These are phyloP conservation scores for Globisporangium nunn DNA, from an alignment of 352 stramenopile species.

Conservation along the genomic window DNA sequence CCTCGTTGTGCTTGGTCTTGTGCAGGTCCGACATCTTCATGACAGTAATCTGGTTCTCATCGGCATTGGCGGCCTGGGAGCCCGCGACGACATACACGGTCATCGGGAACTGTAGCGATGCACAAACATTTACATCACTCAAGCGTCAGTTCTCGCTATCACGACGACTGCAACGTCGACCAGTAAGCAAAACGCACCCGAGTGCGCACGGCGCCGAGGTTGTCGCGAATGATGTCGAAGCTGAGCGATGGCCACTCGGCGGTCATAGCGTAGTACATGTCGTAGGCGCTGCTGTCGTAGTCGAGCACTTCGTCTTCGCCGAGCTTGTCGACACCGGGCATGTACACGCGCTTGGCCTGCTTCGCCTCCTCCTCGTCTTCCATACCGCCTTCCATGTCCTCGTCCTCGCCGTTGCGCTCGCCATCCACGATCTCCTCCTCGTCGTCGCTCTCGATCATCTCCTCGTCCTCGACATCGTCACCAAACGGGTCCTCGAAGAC, in stretches of 20 bases:
- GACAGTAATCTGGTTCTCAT: slow-evolving; percentile 97
- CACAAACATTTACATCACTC: not conserved
- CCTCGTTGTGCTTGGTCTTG: slow-evolving; percentile 86
- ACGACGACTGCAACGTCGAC: not conserved
- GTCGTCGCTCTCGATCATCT: slow-evolving; percentile 80
- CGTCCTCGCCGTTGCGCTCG: slow-evolving; percentile 29
- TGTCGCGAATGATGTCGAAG: slow-evolving; percentile 96
- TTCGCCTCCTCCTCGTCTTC: slow-evolving; percentile 56
- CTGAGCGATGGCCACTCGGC: slow-evolving; percentile 97
- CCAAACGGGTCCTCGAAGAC: slow-evolving; percentile 87
- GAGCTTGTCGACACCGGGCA: slow-evolving; percentile 89
- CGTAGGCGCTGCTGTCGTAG: slow-evolving; percentile 98
- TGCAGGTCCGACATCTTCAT: slow-evolving; percentile 97
- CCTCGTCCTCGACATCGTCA: slow-evolving; percentile 88
- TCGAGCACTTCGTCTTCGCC: slow-evolving; percentile 94
- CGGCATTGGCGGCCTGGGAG: slow-evolving; percentile 89
- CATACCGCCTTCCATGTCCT: slow-evolving; percentile 50
- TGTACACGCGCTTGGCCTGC: slow-evolving; percentile 88
- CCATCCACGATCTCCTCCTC: slow-evolving; percentile 63
- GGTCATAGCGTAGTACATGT: slow-evolving; percentile 98
- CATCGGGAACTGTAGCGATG: slow-evolving; percentile 86
- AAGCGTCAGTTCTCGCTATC: not conserved
- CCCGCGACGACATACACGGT: slow-evolving; percentile 94
- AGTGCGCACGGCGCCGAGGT: slow-evolving; percentile 89
- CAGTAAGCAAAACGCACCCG: slow-evolving; percentile 16